These are phyloP conservation scores for Fusarium heterosporum DNA, from an alignment of 2,329 filamentous ascomycete species.

Conservation along the genomic window DNA sequence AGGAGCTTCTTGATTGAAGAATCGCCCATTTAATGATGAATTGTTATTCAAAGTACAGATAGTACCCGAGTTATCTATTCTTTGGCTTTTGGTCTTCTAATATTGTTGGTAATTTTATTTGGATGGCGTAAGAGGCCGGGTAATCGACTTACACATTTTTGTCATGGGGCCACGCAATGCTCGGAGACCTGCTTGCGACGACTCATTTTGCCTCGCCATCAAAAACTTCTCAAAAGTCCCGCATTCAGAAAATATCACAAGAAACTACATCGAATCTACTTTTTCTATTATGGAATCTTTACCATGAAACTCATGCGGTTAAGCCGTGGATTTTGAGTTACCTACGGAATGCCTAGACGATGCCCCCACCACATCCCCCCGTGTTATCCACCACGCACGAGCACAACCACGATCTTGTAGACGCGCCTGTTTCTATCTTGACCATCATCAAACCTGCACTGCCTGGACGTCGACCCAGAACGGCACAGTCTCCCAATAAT, in stretches of 20 bases:
- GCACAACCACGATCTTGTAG: constrained; percentile 18
- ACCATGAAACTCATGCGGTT: constrained; percentile 23
- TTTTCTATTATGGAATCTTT: not conserved
- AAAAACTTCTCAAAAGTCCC: constrained; percentile 26
- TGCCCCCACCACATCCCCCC: constrained; percentile 42
- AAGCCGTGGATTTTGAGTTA: constrained; percentile 5
- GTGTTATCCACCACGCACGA: constrained; percentile 43
- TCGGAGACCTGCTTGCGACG: constrained; percentile 43
- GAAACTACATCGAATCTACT: not conserved
- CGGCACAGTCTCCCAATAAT: constrained; percentile 47
- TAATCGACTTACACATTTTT: constrained; percentile 45
- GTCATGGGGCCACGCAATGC: constrained; percentile 52
- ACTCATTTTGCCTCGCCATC: constrained; percentile 11
- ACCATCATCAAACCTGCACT: constrained; percentile 52
- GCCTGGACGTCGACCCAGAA: constrained; percentile 48
- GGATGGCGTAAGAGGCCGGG: constrained; percentile 42
- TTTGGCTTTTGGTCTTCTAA: not conserved
- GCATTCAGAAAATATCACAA: not conserved
- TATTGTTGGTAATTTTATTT: not conserved
- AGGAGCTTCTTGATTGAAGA: not conserved
- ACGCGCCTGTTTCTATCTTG: constrained; percentile 26
- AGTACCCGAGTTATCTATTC: not conserved
- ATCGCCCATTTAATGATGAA: not conserved
- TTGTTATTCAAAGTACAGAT: not conserved
- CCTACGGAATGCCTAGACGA: constrained; percentile 42